A percentile compares a stretch with the other conserved stretches of the same genome.
Conservation (phyloP, 768 basidiomycete genomes). For the Kwoniella botswanensis region DNA sequence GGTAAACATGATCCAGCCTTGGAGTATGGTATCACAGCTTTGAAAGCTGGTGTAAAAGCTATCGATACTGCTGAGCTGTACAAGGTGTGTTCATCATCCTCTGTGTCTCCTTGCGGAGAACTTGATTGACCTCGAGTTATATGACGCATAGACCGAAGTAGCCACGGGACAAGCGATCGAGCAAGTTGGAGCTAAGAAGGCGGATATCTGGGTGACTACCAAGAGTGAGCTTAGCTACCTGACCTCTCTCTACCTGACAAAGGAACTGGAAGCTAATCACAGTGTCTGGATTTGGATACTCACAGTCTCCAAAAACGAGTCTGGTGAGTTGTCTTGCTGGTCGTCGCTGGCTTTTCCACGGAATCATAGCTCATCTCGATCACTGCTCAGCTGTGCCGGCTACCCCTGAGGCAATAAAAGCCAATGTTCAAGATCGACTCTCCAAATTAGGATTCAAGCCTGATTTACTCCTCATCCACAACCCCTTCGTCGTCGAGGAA, state of each 20-base stretch:
- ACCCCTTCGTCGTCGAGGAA: conserved; percentile 48
- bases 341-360: background rate
- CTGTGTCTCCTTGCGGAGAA: background rate
- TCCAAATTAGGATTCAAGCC: conserved; percentile 41
- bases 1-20: conserved; percentile 35
- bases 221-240: conserved; percentile 35
- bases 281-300: background rate
- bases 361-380: background rate
- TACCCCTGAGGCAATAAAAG: conserved; percentile 33
- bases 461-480: conserved; percentile 57
- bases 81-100: background rate
- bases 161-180: conserved; percentile 35
- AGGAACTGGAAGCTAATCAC: background rate
- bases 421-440: conserved; percentile 35
- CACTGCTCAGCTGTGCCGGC: background rate
- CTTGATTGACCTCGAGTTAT: no score
- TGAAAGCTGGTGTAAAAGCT: conserved; percentile 48
- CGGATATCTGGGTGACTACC: conserved; percentile 45
- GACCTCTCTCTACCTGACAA: background rate
- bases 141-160: conserved; percentile 36
- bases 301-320: conserved; percentile 1
- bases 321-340: conserved; percentile 5
- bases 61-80: conserved; percentile 54
- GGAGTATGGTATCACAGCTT: conserved; percentile 31
- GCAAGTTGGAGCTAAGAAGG: conserved; percentile 24